phyloP scores from a whole-genome alignment of 495 filamentous ascomycete species.

The Penicillium canariense region DNA sequence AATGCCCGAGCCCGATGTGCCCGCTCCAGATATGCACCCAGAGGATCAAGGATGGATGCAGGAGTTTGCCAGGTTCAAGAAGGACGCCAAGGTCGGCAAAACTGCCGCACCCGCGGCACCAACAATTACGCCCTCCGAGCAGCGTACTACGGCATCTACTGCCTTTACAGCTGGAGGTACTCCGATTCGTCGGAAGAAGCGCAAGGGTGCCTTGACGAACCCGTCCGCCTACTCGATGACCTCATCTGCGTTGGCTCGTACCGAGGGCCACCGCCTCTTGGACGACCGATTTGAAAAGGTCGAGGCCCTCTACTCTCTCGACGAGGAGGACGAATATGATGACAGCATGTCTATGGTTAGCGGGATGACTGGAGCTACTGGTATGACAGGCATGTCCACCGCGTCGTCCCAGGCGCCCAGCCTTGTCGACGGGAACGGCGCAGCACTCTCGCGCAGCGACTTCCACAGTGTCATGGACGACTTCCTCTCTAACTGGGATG shows the following conservation, averaged over 20 bases:
- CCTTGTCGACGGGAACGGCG: conserved; percentile 37
- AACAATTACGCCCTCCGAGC: conserved; percentile 49
- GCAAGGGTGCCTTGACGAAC: conserved; percentile 85
- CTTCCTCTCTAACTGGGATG: conserved; percentile 68
- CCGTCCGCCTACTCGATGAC: conserved; percentile 96
- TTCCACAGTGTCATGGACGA: conserved; percentile 93
- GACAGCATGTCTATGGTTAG: conserved; percentile 54
- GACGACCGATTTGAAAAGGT: conserved; percentile 91
- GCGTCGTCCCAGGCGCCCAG: conserved; percentile 48
- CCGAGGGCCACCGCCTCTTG: conserved; percentile 80
- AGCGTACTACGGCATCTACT: conserved; percentile 65
- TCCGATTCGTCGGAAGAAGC: conserved; percentile 79
- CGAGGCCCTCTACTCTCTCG: conserved; percentile 77
- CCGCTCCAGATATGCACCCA: conserved; percentile 40
- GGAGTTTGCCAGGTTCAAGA: conserved; percentile 89
- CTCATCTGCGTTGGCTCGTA: conserved; percentile 81
- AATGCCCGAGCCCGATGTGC: conserved; percentile 45
- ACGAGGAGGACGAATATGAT: conserved; percentile 62
- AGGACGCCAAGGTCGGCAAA: conserved; percentile 56
- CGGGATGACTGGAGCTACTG: conserved; percentile 47
- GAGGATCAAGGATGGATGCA: conserved; percentile 76
- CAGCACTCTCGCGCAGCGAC: conserved; percentile 58
- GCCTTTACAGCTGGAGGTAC: conserved; percentile 68
- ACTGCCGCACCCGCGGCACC: conserved; percentile 37
- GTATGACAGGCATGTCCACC: conserved; percentile 45